Evolutionary conservation across 1,284 basidiomycete species (phyloP).

Genomic region (Taiwanofungus camphoratus): DNA sequence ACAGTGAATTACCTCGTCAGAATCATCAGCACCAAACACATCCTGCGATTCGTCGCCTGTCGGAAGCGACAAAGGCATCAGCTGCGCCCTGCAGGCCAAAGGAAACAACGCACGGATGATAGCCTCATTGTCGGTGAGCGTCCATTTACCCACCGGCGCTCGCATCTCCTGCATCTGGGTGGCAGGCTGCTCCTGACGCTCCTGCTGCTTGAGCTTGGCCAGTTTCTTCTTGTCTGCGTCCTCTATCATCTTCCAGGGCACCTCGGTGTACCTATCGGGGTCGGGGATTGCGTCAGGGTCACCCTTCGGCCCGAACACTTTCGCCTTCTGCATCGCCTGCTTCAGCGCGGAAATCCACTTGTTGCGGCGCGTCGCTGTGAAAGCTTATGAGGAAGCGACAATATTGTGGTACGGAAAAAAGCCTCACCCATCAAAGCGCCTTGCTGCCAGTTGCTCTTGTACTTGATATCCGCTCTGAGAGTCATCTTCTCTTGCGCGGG

Average conservation of each 20-base stretch:
- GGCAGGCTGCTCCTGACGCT: slow-evolving; percentile 8
- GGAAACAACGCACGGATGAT: slow-evolving; percentile 37
- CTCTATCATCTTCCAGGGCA: slow-evolving; percentile 63
- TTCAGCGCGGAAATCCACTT: slow-evolving; percentile 91
- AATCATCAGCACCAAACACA: slow-evolving; percentile 52
- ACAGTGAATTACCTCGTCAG: slow-evolving; percentile 41
- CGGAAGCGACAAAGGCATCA: slow-evolving; percentile 5
- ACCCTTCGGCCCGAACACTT: slow-evolving; percentile 74
- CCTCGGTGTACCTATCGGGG: slow-evolving; percentile 58
- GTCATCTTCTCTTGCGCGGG: slow-evolving; percentile 78
- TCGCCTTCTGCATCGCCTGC: slow-evolving; percentile 58
- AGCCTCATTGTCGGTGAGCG: slow-evolving; percentile 47
- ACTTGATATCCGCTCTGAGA: slow-evolving; percentile 81
- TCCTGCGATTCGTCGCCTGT: slow-evolving; percentile 46
- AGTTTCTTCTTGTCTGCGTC: slow-evolving; percentile 35
- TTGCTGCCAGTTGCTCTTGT: slow-evolving; percentile 89
- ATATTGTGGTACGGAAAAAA: slow-evolving; percentile 1
- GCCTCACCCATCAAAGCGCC: slow-evolving; percentile 61
- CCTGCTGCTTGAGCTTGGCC: slow-evolving; percentile 35
- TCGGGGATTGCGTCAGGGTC: slow-evolving; percentile 52
- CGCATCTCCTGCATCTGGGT: slow-evolving; percentile 11
- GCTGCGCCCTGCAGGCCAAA: not conserved
- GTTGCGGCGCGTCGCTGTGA: slow-evolving; percentile 70
- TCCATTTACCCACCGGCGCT: slow-evolving; percentile 36
- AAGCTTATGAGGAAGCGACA: not conserved